Evolutionary conservation across 2,329 filamentous ascomycete genomes (phyloP), one percentile per base, ranked within the genome.

Genomic region (Colletotrichum lupini): DNA sequence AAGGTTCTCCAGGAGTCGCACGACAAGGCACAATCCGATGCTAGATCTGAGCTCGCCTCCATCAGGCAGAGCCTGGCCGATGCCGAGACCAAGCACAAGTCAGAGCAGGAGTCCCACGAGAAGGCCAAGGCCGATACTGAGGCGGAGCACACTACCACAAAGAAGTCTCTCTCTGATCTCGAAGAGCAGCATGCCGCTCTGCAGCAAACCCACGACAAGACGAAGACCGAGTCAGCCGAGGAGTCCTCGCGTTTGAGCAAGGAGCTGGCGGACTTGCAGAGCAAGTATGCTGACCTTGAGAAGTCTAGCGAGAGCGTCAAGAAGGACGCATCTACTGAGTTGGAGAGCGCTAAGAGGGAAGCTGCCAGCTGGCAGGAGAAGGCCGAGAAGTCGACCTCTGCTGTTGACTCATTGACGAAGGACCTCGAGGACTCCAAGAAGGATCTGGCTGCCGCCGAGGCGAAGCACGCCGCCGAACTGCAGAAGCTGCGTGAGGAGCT

Each of bases 401-500:
- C 65, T 24, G 58, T 58, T n/a, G 69, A 62, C 8, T n/a, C 52
- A 22, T 53, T 72, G 26, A 19, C 52, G 37, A 73, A 66, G 58
- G 77, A 78, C 32, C 75, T 77, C 12, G 79, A 79, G 46, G 76
- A 73, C 8, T 63, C 76, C 2, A 75, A 80, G 65, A 72, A 78
- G 55, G 75, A 78, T 55, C 73, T 73, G 32, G 57, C 74, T 8
- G 67, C 76, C 0, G 74, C 77, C 11, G 74, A 77, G 67, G 71
- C 75, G 12, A 67, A 64, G 32, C 61, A 53, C 22, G 67, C 55
- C 14, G 53, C 70, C 24, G 71, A 75, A 37, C 68, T 80, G n/a
- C 79, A 81, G 77, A 78, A 79, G 69, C 75, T 79, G 59, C 76
- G 78, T 30, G 78, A 79, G 16, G 80, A 83, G 73, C 78, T 80